These are phyloP conservation scores for Fistulinella cinereoalba DNA, from an alignment of 1,284 basidiomycete species.

Conservation along the genomic window DNA sequence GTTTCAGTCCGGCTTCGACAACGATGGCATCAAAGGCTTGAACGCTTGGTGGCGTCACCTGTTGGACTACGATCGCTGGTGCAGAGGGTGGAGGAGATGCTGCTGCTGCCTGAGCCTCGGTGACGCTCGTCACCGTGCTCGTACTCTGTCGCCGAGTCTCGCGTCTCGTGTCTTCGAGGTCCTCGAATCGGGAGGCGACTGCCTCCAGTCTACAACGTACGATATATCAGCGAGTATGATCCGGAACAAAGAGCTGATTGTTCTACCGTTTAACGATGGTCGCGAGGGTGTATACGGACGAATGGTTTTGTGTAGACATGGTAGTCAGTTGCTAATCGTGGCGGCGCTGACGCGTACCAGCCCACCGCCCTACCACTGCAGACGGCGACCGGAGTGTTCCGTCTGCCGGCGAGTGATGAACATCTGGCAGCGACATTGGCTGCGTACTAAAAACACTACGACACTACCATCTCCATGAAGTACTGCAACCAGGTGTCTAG, in stretches of 20 bases:
- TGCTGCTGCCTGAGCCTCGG: constrained; percentile 32
- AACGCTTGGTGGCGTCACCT: constrained; percentile 58
- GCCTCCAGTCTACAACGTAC: constrained; percentile 70
- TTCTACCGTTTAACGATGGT: constrained; percentile 82
- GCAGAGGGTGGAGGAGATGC: constrained; percentile 41
- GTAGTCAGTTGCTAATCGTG: neutral
- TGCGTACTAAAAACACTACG: neutral
- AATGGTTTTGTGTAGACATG: constrained; percentile 37
- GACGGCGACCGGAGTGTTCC: constrained; percentile 22
- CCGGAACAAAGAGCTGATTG: constrained; percentile 6
- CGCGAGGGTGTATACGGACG: constrained; percentile 65
- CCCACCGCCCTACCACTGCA: constrained; percentile 6
- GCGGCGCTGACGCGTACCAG: neutral
- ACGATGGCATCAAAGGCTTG: constrained; percentile 75
- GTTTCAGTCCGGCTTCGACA: constrained; percentile 67
- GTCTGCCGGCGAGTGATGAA: too few relatives aligned
- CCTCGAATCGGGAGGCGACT: constrained; percentile 92
- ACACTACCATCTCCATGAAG: neutral
- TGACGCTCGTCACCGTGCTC: constrained; percentile 30
- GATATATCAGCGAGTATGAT: constrained; percentile 7
- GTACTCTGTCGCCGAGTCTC: constrained; percentile 25
- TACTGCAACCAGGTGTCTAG: too few relatives aligned
- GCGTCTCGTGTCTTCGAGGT: constrained; percentile 61
- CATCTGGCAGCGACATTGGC: too few relatives aligned
- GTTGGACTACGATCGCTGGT: constrained; percentile 35